Percentiles rank a stretch among this genome's conserved stretches.
phyloP scores from a whole-genome alignment of 371 early-diverging fungal species.

The Fennellomyces sp. region DNA sequence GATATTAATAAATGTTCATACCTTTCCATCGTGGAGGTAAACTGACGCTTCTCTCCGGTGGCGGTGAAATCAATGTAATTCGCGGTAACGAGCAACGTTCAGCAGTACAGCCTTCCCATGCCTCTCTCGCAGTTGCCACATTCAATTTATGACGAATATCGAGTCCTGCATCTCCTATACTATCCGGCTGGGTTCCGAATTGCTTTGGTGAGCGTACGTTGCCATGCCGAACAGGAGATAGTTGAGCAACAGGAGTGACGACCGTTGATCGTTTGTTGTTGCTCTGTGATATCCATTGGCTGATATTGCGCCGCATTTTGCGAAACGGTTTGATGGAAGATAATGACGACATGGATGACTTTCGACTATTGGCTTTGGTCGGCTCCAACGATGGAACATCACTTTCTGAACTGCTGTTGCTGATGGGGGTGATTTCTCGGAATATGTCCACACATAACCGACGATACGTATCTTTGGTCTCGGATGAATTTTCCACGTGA shows the following conservation, averaged over 20 bases:
- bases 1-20: neutral
- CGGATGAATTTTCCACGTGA: neutral
- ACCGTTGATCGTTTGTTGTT: neutral
- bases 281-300: neutral
- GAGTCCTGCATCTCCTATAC: slow-evolving; percentile 30
- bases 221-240: slow-evolving; percentile 7
- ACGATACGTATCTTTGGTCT: neutral
- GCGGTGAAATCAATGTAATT: neutral
- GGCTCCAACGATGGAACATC: neutral
- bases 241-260: neutral
- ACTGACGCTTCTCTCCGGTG: neutral
- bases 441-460: neutral
- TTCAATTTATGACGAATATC: slow-evolving; percentile 33
- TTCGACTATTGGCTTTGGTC: neutral
- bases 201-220: slow-evolving; percentile 20
- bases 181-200: slow-evolving; percentile 25
- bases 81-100: slow-evolving; percentile 6
- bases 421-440: neutral
- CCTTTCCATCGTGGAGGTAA: slow-evolving; percentile 2
- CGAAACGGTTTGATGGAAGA: neutral
- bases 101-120: slow-evolving; percentile 19
- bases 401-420: neutral
- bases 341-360: neutral
- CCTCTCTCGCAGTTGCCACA: slow-evolving; percentile 28
- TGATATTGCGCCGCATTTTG: neutral